Percentiles rank a stretch among this genome's conserved stretches.
These are phyloP conservation scores for Pyrenophora seminiperda DNA, from an alignment of 2,329 filamentous ascomycete genomes.

Conservation along the genomic window DNA sequence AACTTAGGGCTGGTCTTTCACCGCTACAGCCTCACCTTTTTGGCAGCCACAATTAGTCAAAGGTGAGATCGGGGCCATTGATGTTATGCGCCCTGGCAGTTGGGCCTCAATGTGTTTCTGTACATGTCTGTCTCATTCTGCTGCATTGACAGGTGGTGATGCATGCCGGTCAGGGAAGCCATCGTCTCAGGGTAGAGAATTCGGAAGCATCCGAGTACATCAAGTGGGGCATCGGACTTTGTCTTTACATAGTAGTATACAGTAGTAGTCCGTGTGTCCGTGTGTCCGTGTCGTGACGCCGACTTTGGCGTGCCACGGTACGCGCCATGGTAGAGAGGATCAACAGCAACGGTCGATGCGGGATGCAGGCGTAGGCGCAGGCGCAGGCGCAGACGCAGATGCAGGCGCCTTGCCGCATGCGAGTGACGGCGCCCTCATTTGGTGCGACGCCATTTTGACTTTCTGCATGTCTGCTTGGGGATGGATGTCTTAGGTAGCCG, in stretches of 20 bases:
- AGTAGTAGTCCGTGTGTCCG: slow-evolving; percentile 8
- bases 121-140: slow-evolving; percentile 13
- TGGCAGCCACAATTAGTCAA: slow-evolving; percentile 28
- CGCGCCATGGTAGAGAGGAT: slow-evolving; percentile 31
- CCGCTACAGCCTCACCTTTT: slow-evolving; percentile 41
- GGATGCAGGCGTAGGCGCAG: slow-evolving; percentile 8
- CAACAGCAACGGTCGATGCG: slow-evolving; percentile 30
- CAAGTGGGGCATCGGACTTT: slow-evolving; percentile 28
- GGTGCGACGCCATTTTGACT: slow-evolving; percentile 26
- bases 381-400: slow-evolving; percentile 14
- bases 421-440: slow-evolving; percentile 15
- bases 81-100: slow-evolving; percentile 27
- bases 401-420: slow-evolving; percentile 21
- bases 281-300: slow-evolving; percentile 22
- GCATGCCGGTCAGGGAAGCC: slow-evolving; percentile 33
- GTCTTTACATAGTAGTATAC: slow-evolving; percentile 6
- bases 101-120: slow-evolving; percentile 36
- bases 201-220: slow-evolving; percentile 22
- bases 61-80: slow-evolving; percentile 15
- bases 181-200: slow-evolving; percentile 28
- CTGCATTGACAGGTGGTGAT: slow-evolving; percentile 23
- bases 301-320: slow-evolving; percentile 29
- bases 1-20: slow-evolving; percentile 32
- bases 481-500: slow-evolving; percentile 32
- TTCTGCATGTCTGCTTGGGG: slow-evolving; percentile 22